Conservation (phyloP, 768 basidiomycete genomes). For the Lentinula guzmanii region DNA sequence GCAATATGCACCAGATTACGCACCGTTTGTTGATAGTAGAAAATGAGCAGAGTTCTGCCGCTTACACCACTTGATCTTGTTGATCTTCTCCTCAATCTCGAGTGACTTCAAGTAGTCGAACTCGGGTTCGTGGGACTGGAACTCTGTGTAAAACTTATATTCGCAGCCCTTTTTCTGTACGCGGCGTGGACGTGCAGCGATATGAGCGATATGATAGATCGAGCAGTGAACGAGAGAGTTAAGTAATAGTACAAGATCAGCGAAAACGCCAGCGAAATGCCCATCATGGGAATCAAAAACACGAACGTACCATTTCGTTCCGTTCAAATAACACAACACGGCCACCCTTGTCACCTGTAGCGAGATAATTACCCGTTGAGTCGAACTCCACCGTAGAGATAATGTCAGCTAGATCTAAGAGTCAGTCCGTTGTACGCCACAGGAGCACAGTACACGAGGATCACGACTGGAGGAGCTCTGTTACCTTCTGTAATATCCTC, state of each 20-base stretch:
- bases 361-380: slow-evolving; percentile 98
- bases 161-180: slow-evolving; percentile 97
- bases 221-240: slow-evolving; percentile 11
- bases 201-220: slow-evolving; percentile 10
- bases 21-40: slow-evolving; percentile 94
- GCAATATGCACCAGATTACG: slow-evolving; percentile 16
- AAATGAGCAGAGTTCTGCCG: slow-evolving; percentile 98
- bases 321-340: slow-evolving; percentile 98
- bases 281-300: slow-evolving; percentile 9
- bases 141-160: slow-evolving; percentile 99
- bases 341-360: slow-evolving; percentile 99
- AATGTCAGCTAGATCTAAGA: slow-evolving; percentile 79
- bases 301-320: slow-evolving; percentile 80
- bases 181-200: slow-evolving; percentile 5
- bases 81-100: slow-evolving; percentile 99
- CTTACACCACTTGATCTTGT: slow-evolving; percentile 99
- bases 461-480: slow-evolving; percentile 13
- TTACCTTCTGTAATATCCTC: slow-evolving; percentile 99
- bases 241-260: slow-evolving; percentile 26
- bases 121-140: slow-evolving; percentile 99
- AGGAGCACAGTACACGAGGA: background rate
- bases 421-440: slow-evolving; percentile 11
- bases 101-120: slow-evolving; percentile 99
- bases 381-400: slow-evolving; percentile 99
- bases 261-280: slow-evolving; percentile 11